Conservation (phyloP, 768 basidiomycete species). For the Rubroboletus pulcherrimus region DNA sequence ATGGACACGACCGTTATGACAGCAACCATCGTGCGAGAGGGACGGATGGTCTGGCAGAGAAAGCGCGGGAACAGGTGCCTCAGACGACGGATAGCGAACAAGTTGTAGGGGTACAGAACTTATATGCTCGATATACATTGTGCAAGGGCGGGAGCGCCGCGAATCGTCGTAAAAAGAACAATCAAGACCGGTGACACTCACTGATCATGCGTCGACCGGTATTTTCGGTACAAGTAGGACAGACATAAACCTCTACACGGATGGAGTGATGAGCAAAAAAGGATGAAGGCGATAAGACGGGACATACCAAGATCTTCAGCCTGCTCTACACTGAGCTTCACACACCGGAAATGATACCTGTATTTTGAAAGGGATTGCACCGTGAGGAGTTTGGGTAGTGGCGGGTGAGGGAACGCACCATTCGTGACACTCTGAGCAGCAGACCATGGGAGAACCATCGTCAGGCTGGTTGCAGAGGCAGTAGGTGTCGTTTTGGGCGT, state of each 20-base stretch:
- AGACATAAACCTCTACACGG: slow-evolving; percentile 54
- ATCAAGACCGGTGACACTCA: slow-evolving; percentile 56
- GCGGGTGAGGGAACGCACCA: slow-evolving; percentile 48
- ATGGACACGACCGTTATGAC: slow-evolving; percentile 33
- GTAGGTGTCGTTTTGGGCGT: slow-evolving; percentile 22
- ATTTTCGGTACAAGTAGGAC: slow-evolving; percentile 50
- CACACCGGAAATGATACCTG: slow-evolving; percentile 86
- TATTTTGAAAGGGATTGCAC: background rate
- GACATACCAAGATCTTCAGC: slow-evolving; percentile 79
- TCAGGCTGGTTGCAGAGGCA: slow-evolving; percentile 69
- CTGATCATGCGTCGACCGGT: slow-evolving; percentile 67
- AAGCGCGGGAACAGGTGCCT: slow-evolving; percentile 29
- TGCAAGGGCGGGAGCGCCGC: slow-evolving; percentile 23
- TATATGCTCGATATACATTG: slow-evolving; percentile 37
- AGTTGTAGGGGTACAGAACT: slow-evolving; percentile 35
- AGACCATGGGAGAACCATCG: slow-evolving; percentile 80
- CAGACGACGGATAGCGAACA: slow-evolving; percentile 34
- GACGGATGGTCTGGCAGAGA: slow-evolving; percentile 33
- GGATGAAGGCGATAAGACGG: background rate
- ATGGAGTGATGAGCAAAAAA: slow-evolving; percentile 13
- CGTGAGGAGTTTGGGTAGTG: slow-evolving; percentile 3
- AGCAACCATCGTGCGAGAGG: slow-evolving; percentile 28
- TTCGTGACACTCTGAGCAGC: slow-evolving; percentile 64
- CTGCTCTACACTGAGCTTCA: slow-evolving; percentile 55
- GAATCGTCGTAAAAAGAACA: slow-evolving; percentile 28